Conservation (phyloP, 805 yeast species). For the Barnettozyma botsteinii region DNA sequence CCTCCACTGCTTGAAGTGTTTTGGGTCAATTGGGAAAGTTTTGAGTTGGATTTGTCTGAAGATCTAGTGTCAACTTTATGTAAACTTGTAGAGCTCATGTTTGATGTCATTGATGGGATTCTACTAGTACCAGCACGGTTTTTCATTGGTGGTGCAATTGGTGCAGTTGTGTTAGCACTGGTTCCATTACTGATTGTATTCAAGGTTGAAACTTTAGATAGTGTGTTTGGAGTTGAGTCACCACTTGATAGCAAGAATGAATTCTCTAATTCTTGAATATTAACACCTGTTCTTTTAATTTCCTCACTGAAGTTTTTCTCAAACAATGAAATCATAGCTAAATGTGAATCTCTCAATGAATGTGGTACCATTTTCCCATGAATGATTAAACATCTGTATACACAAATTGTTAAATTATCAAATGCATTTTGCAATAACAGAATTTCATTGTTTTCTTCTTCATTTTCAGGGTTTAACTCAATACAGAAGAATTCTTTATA, state of each 20-base stretch:
- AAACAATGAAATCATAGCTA: conserved; percentile 56
- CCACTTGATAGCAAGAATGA: conserved; percentile 9
- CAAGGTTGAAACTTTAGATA: conserved; percentile 17
- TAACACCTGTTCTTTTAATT: conserved; percentile 36
- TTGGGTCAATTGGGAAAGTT: conserved; percentile 11
- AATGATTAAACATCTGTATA: conserved; percentile 58
- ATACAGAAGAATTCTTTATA: conserved; percentile 62
- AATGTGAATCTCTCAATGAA: conserved; percentile 56
- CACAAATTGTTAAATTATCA: conserved; percentile 59
- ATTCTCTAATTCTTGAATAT: conserved; percentile 22
- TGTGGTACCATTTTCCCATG: conserved; percentile 62
- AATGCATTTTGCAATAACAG: conserved; percentile 39
- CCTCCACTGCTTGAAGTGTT: conserved; percentile 11
- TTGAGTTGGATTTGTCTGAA: conserved; percentile 23
- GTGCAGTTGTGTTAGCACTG: neutral
- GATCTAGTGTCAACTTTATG: conserved; percentile 25
- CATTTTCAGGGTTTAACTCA: conserved; percentile 24
- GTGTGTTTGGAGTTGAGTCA: conserved; percentile 7
- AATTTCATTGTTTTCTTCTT: conserved; percentile 26
- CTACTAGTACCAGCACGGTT: neutral
- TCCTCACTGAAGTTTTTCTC: conserved; percentile 64
- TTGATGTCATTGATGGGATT: conserved; percentile 5
- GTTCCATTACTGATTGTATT: conserved; percentile 6
- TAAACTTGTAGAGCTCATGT: conserved; percentile 10
- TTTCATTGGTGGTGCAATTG: neutral